These are phyloP conservation scores for Euphrasia confusa DNA, from an alignment of 257 asterid genomes.

Conservation along the genomic window DNA sequence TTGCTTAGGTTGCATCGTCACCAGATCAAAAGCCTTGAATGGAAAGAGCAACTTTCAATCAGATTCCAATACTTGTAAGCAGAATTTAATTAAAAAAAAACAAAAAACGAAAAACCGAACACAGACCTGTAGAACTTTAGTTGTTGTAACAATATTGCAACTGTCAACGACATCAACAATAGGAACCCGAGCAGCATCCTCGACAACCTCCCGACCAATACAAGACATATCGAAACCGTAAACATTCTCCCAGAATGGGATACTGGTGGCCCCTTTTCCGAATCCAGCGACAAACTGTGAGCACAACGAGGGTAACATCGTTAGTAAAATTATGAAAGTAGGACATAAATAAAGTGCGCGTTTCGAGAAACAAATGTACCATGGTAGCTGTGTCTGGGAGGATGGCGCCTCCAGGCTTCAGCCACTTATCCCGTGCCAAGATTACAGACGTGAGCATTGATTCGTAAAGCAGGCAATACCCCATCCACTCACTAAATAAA, in stretches of 20 bases:
- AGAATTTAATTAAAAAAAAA: no score
- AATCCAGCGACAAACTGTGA: slow-evolving; percentile 85
- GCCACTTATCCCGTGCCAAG: slow-evolving; percentile 89
- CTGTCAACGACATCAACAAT: slow-evolving; percentile 64
- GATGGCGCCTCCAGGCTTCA: slow-evolving; percentile 93
- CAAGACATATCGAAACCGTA: slow-evolving; percentile 89
- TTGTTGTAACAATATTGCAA: slow-evolving; percentile 56
- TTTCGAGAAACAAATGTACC: slow-evolving; percentile 34
- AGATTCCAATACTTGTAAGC: no score
- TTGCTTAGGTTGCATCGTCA: slow-evolving; percentile 65
- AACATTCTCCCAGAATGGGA: slow-evolving; percentile 91
- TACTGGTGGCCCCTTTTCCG: slow-evolving; percentile 85
- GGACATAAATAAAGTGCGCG: slow-evolving; percentile 1
- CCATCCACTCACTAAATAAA: slow-evolving; percentile 95
- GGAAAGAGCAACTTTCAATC: slow-evolving; percentile 1
- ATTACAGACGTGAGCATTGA: slow-evolving; percentile 89
- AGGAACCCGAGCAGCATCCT: slow-evolving; percentile 70
- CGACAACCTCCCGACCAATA: slow-evolving; percentile 65
- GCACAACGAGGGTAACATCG: slow-evolving; percentile 10
- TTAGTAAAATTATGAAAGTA: slow-evolving; percentile 13
- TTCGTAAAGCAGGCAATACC: slow-evolving; percentile 90
- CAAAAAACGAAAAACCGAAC: neutral
- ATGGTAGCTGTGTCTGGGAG: slow-evolving; percentile 94
- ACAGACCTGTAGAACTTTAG: slow-evolving; percentile 74
- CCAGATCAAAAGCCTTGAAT: slow-evolving; percentile 77